Conservation (phyloP, 1,284 basidiomycete genomes). For the Irpex rosettiformis region DNA sequence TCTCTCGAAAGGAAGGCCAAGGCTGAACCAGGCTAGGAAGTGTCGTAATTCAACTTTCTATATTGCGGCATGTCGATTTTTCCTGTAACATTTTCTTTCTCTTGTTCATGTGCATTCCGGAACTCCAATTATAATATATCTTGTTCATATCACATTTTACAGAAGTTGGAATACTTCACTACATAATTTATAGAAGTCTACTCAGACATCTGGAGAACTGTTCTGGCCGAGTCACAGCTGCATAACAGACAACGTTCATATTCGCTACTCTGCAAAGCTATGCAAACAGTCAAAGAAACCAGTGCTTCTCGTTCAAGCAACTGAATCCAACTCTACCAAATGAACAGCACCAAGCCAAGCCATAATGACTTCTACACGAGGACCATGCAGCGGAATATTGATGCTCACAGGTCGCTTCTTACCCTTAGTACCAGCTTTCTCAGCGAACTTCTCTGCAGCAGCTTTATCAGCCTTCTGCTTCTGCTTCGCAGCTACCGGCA, state of each 20-base stretch:
- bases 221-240: too few species aligned
- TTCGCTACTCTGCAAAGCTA: too few species aligned
- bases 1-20: conserved; percentile 33
- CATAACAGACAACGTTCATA: too few species aligned
- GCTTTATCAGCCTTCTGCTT: conserved; percentile 47
- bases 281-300: background rate
- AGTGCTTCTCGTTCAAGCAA: conserved; percentile 27
- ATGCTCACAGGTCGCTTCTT: conserved; percentile 61
- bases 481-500: conserved; percentile 60
- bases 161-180: too few species aligned
- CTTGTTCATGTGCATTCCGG: too few species aligned
- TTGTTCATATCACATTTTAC: too few species aligned
- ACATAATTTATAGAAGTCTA: too few species aligned
- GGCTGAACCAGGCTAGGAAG: conserved; percentile 38
- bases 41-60: conserved; percentile 32
- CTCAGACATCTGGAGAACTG: too few species aligned
- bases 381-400: conserved; percentile 79
- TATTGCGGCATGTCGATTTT: conserved; percentile 40
- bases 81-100: conserved; percentile 34
- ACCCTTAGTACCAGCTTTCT: conserved; percentile 28
- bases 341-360: conserved; percentile 80
- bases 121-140: too few species aligned
- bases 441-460: conserved; percentile 43
- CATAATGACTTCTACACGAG: conserved; percentile 75
- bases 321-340: conserved; percentile 61